Evolutionary conservation across 192 early-diverging fungal species (phyloP).

Genomic region (Polychytrium aggregatum): DNA sequence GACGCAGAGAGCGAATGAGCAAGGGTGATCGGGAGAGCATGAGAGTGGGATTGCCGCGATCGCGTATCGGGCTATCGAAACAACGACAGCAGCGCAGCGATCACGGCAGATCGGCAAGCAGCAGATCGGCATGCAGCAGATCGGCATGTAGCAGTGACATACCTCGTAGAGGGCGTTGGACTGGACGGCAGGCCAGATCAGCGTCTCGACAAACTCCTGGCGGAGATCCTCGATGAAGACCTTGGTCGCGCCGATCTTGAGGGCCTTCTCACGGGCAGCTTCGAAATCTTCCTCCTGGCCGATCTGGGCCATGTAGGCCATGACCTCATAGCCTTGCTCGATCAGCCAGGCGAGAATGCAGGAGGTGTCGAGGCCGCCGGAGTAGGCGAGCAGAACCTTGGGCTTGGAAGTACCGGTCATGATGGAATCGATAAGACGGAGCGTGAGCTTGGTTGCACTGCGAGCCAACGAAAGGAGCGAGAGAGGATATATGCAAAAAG

Average conservation of each 20-base stretch:
- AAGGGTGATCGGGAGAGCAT: neutral
- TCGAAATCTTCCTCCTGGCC: slow-evolving; percentile 99
- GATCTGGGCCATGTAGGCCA: slow-evolving; percentile 95
- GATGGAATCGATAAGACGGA: no score
- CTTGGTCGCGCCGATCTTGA: slow-evolving; percentile 83
- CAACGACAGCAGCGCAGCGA: no score
- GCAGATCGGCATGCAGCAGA: no score
- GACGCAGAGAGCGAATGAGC: neutral
- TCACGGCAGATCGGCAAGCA: no score
- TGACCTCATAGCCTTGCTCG: slow-evolving; percentile 92
- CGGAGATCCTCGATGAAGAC: slow-evolving; percentile 96
- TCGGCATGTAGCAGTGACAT: no score
- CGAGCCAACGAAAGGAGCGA: no score
- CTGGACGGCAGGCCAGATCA: slow-evolving; percentile 86
- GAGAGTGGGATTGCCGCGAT: no score
- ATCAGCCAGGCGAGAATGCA: slow-evolving; percentile 98
- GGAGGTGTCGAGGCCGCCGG: slow-evolving; percentile 97
- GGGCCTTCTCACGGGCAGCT: slow-evolving; percentile 82
- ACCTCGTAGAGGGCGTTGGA: slow-evolving; percentile 91
- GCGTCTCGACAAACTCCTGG: slow-evolving; percentile 83
- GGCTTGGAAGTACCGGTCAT: no score
- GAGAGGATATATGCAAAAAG: no score
- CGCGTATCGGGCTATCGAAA: no score
- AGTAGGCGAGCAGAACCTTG: slow-evolving; percentile 89
- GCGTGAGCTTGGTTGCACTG: no score